These are phyloP conservation scores for Phytophthora cryptogea DNA, from an alignment of 352 stramenopile genomes.

Conservation along the genomic window DNA sequence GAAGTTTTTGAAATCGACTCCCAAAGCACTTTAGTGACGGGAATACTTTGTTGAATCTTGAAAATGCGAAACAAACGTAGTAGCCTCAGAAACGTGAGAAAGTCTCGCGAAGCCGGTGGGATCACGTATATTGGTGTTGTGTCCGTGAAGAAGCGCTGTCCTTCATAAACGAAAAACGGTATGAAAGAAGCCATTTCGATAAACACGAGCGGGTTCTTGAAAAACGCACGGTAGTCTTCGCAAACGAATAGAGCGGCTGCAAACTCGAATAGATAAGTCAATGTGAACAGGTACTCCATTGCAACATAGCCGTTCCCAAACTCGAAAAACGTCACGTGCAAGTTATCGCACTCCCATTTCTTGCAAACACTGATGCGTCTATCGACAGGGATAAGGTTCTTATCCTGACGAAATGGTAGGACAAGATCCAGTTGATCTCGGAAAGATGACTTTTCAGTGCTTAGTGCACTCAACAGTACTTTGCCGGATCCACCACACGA, in stretches of 20 bases:
- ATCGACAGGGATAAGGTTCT: conserved; percentile 41
- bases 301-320: conserved; percentile 54
- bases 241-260: conserved; percentile 40
- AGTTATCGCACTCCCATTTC: conserved; percentile 77
- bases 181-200: conserved; percentile 74
- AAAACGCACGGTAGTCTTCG: conserved; percentile 47
- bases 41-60: conserved; percentile 81
- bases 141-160: conserved; percentile 35
- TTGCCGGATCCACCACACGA: conserved; percentile 46
- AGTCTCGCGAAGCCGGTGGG: conserved; percentile 58
- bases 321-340: conserved; percentile 75
- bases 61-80: conserved; percentile 73
- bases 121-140: conserved; percentile 68
- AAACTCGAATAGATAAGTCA: conserved; percentile 71
- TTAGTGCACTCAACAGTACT: conserved; percentile 15
- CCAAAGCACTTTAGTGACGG: conserved; percentile 75
- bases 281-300: conserved; percentile 73
- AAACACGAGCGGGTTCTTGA: conserved; percentile 70
- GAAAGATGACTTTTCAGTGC: conserved; percentile 11
- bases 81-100: conserved; percentile 62
- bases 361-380: conserved; percentile 63
- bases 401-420: conserved; percentile 55
- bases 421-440: conserved; percentile 42
- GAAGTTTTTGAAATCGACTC: conserved; percentile 87
- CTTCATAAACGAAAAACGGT: conserved; percentile 69